Evolutionary conservation across 306 rosid genomes (phyloP).

Genomic region (Senna tora): DNA sequence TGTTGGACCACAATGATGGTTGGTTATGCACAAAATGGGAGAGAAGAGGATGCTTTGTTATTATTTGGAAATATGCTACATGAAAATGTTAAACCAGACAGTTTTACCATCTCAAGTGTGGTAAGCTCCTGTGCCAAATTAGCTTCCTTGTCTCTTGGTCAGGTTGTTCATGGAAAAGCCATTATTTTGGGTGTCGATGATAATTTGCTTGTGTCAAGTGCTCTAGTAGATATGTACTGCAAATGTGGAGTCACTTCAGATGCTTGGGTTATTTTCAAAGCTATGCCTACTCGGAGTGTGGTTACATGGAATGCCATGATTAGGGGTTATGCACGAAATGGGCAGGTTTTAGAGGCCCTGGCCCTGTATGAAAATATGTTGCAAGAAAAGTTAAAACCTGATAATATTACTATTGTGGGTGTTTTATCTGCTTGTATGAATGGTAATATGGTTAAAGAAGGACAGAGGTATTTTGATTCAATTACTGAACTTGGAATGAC

Average conservation of each 20-base stretch:
- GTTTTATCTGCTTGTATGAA: slow-evolving; percentile 55
- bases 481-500: slow-evolving; percentile 48
- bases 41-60: slow-evolving; percentile 53
- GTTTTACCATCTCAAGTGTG: slow-evolving; percentile 53
- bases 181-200: slow-evolving; percentile 44
- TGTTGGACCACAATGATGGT: slow-evolving; percentile 64
- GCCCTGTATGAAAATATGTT: slow-evolving; percentile 50
- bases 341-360: slow-evolving; percentile 47
- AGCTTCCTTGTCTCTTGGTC: slow-evolving; percentile 53
- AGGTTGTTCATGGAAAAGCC: slow-evolving; percentile 52
- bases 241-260: slow-evolving; percentile 61
- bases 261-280: slow-evolving; percentile 46
- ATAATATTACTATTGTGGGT: slow-evolving; percentile 47
- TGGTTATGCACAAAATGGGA: slow-evolving; percentile 52
- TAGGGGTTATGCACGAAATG: slow-evolving; percentile 57
- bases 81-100: slow-evolving; percentile 48
- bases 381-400: slow-evolving; percentile 48
- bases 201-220: slow-evolving; percentile 52
- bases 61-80: slow-evolving; percentile 53
- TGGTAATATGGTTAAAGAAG: slow-evolving; percentile 48
- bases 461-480: slow-evolving; percentile 47
- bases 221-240: slow-evolving; percentile 60
- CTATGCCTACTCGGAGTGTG: slow-evolving; percentile 45
- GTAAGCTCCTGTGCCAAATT: slow-evolving; percentile 58
- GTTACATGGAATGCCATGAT: slow-evolving; percentile 55